A percentile compares a stretch with the other conserved stretches of the same genome.
Conservation (phyloP, 148 eudicot genomes). For the Vaccinium myrtillus region DNA sequence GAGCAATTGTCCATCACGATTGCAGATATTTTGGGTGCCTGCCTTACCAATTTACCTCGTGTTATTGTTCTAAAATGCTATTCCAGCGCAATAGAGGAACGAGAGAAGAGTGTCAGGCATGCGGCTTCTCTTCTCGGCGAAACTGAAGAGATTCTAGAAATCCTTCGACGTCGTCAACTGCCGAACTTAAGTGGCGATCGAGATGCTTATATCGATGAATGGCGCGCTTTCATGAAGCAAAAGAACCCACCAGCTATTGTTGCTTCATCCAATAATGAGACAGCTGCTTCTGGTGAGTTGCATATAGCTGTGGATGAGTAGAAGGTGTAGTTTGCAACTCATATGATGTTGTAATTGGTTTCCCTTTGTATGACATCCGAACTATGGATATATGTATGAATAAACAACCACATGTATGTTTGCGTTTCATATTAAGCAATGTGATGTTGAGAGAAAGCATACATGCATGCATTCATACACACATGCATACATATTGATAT, state of each 20-base stretch:
- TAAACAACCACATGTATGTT: too few species aligned
- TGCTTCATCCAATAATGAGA: slow-evolving; percentile 1
- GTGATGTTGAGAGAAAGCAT: too few species aligned
- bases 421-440: too few species aligned
- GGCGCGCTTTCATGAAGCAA: slow-evolving; percentile 12
- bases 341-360: not conserved
- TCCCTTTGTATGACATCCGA: not conserved
- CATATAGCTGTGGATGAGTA: not conserved
- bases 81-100: too few species aligned
- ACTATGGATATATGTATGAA: too few species aligned
- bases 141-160: not conserved
- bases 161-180: not conserved
- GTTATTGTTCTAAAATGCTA: too few species aligned
- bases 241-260: not conserved
- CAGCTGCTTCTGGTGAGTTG: not conserved
- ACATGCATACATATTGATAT: too few species aligned
- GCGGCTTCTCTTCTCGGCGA: too few species aligned
- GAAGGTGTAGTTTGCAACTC: not conserved
- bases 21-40: slow-evolving; percentile 8
- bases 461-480: too few species aligned
- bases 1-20: slow-evolving; percentile 5
- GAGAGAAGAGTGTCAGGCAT: too few species aligned
- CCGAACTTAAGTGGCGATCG: not conserved
- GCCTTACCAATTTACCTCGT: not conserved
- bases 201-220: slow-evolving; percentile 23